Evolutionary conservation across 2,329 filamentous ascomycete genomes (phyloP).

Genomic region (Sodiomyces alkalinus): DNA sequence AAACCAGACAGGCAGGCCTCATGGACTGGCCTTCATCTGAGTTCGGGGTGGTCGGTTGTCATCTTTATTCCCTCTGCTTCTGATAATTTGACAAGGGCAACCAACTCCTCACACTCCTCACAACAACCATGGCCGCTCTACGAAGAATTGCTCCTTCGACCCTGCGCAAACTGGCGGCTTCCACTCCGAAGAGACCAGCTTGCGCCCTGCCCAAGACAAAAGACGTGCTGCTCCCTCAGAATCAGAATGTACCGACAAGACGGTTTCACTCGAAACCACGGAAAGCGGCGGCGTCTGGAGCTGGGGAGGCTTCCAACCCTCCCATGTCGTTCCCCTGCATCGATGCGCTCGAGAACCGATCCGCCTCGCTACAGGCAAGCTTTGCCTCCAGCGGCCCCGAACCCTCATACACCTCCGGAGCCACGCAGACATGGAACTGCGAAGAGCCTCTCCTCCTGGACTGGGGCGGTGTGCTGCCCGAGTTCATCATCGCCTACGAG

Average conservation of each 20-base stretch:
- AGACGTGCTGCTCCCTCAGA: constrained; percentile 2
- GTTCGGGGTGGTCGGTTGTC: too few relatives aligned
- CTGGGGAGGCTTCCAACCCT: constrained; percentile 51
- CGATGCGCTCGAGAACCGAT: constrained; percentile 66
- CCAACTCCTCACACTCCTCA: too few relatives aligned
- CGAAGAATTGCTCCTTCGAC: too few relatives aligned
- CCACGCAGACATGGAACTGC: constrained; percentile 65
- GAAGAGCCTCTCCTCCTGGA: constrained; percentile 65
- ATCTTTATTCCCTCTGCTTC: too few relatives aligned
- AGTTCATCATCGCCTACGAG: constrained; percentile 86
- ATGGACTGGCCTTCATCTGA: too few relatives aligned
- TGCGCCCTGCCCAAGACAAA: too few relatives aligned
- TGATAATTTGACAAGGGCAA: too few relatives aligned
- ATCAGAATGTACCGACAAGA: constrained; percentile 2
- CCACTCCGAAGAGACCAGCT: too few relatives aligned
- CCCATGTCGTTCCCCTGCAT: constrained; percentile 84
- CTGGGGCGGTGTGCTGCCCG: constrained; percentile 84
- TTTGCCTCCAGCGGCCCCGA: constrained; percentile 70
- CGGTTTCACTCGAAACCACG: constrained; percentile 6
- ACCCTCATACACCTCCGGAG: constrained; percentile 82
- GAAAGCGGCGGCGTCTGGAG: constrained; percentile 7
- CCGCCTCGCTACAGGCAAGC: constrained; percentile 53
- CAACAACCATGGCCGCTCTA: too few relatives aligned
- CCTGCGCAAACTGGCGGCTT: too few relatives aligned
- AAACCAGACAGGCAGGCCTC: constrained; percentile 2